Evolutionary conservation across 1,139 yeast species (phyloP), one percentile per base, ranked within the genome.

Genomic region (Geotrichum candidum): DNA sequence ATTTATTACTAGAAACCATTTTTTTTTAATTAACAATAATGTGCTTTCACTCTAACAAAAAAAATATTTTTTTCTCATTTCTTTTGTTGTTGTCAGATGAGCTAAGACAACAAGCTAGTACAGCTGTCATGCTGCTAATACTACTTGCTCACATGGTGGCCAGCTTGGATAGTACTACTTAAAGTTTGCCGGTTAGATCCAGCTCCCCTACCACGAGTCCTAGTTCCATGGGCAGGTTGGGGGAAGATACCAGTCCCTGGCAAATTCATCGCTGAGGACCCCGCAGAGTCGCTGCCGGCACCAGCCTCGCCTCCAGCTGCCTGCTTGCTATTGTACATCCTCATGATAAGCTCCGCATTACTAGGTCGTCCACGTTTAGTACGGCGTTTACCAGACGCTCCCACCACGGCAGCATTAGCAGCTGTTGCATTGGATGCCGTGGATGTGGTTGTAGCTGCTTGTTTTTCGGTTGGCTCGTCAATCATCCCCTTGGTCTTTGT

Each of bases 81-180:
- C 27, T 25, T 35, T 35, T 35, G 41, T 35, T 35, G 15, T 35
- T 35, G 41, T 13, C 11, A 35, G 15, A 35, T 11, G 15, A 35
- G 41, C 41, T 35, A 35, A 35, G 15, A 33, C 11, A 33, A 33
- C 11, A 33, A 33, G 27, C 27, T 25, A 25, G 27, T 3, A 25
- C 27, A 25, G 27, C 27, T 25, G 27, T 25, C 18, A 38, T 6
- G 27, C 27, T 25, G 27, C 5, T 6, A 38, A 4, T 4, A n/a
- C 45, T 38, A 38, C 56, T 59, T 62, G 54, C 66, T 63, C 48
- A 65, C 57, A 59, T 68, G 70, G 54, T 66, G 67, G 29, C 72
- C 72, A 41, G 72, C 72, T 56, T 69, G 70, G 51, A 69, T 66
- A 13, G 68, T 54, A 46, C 68, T 68, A 29, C 70, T 67, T 29